phyloP scores from a whole-genome alignment of 1,284 basidiomycete genomes.

The Trichosporon coremiiforme region DNA sequence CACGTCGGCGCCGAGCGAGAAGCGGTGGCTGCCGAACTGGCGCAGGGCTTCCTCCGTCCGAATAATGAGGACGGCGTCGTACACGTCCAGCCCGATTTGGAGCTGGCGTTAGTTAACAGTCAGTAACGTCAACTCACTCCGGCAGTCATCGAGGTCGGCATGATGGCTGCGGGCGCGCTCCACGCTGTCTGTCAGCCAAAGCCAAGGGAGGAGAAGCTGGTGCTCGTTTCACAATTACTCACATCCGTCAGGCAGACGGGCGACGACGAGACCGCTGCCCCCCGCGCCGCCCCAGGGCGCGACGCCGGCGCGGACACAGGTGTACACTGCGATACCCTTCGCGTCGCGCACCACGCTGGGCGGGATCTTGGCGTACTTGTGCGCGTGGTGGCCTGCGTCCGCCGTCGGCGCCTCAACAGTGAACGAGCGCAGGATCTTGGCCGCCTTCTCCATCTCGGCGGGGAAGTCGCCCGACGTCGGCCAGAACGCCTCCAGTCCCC shows the following conservation, averaged over 20 bases:
- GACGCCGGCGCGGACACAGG: constrained; percentile 11
- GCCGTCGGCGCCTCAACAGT: constrained; percentile 14
- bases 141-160: constrained; percentile 19
- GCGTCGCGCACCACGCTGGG: constrained; percentile 19
- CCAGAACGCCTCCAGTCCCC: constrained; percentile 22
- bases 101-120: not conserved
- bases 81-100: constrained; percentile 20
- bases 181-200: constrained; percentile 10
- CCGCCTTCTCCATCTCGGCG: constrained; percentile 57
- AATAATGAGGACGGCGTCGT: constrained; percentile 22
- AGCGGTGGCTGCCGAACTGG: constrained; percentile 22
- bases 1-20: constrained; percentile 21
- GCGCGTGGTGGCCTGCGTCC: constrained; percentile 15
- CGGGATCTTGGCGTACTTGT: constrained; percentile 14
- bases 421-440: constrained; percentile 53
- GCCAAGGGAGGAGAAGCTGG: too few species aligned
- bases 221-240: too few species aligned
- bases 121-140: too few species aligned
- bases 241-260: constrained; percentile 3
- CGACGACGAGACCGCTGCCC: constrained; percentile 6
- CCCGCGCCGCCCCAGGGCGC: constrained; percentile 15
- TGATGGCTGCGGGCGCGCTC: constrained; percentile 14
- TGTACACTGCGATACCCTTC: constrained; percentile 19
- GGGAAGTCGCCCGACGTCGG: constrained; percentile 45
- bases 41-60: constrained; percentile 20